Percentiles rank a stretch among this genome's conserved stretches.
Evolutionary conservation across 176 grass and related monocot genomes (phyloP).

Genomic region (Echinochloa phyllopogon): DNA sequence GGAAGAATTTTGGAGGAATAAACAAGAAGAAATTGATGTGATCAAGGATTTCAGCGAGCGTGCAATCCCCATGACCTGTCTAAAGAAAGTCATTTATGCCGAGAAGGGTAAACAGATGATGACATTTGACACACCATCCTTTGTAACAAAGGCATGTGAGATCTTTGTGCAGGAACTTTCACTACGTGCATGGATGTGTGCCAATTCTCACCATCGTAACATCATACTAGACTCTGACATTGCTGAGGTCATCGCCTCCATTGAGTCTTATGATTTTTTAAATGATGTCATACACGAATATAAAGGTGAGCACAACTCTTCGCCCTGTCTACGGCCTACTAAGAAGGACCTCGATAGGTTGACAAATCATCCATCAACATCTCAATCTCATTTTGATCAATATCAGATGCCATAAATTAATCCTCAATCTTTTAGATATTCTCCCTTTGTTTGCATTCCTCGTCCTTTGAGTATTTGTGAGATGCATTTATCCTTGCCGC

Average conservation of each 20-base stretch:
- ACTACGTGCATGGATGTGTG: conserved; percentile 6
- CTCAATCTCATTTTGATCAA: background rate
- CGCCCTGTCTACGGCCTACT: background rate
- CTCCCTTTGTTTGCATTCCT: background rate
- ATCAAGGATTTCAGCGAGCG: background rate
- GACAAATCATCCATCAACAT: background rate
- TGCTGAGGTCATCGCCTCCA: background rate
- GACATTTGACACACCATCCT: background rate
- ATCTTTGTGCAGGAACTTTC: conserved; percentile 33
- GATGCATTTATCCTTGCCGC: background rate
- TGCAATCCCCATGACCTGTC: conserved; percentile 1
- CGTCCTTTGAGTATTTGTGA: background rate
- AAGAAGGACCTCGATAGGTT: background rate
- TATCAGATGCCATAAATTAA: background rate
- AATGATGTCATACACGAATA: background rate
- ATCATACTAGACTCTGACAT: conserved; percentile 24
- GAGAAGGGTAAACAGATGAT: background rate
- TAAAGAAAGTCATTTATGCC: conserved; percentile 2
- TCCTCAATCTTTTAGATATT: background rate
- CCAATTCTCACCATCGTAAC: background rate
- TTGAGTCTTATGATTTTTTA: background rate
- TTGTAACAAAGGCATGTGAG: conserved; percentile 26
- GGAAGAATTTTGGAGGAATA: too few species aligned
- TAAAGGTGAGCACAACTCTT: background rate
- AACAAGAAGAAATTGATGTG: background rate